phyloP scores from a whole-genome alignment of 2,329 filamentous ascomycete species.

The Colletotrichum sublineola region DNA sequence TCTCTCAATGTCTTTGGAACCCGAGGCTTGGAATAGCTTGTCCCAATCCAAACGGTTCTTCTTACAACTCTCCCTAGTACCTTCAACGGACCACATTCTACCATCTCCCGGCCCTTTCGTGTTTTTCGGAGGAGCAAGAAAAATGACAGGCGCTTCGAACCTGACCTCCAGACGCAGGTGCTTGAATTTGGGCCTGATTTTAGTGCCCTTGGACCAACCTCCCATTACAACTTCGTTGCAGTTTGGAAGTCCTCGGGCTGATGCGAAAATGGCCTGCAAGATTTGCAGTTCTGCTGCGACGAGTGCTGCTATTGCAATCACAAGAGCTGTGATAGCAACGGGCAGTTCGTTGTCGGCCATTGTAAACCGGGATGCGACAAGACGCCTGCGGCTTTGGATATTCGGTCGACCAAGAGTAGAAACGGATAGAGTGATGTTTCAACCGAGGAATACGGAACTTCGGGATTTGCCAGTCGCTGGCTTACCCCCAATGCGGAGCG shows the following conservation, averaged over 20 bases:
- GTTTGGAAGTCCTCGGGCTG: slow-evolving; percentile 19
- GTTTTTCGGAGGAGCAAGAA: slow-evolving; percentile 9
- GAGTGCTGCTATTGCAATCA: slow-evolving; percentile 25
- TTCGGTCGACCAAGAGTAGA: background rate
- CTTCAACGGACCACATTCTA: slow-evolving; percentile 1
- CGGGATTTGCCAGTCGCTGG: background rate
- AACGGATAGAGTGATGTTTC: background rate
- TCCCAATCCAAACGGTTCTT: slow-evolving; percentile 1
- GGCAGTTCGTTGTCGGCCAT: slow-evolving; percentile 4
- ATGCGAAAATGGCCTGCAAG: slow-evolving; percentile 26
- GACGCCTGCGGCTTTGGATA: background rate
- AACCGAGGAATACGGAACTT: background rate
- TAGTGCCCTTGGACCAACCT: slow-evolving; percentile 15
- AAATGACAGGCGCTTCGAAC: slow-evolving; percentile 37
- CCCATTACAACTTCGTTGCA: slow-evolving; percentile 32
- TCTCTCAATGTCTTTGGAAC: background rate
- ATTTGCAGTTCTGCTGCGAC: slow-evolving; percentile 19
- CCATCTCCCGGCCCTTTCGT: background rate
- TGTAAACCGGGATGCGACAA: background rate
- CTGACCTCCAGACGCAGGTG: slow-evolving; percentile 25
- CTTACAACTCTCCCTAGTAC: background rate
- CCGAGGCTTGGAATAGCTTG: background rate
- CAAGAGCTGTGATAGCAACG: slow-evolving; percentile 24
- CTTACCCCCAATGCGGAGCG: background rate
- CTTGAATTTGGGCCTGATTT: background rate